Conservation (phyloP, 768 basidiomycete genomes). For the Collybiopsis confluens region DNA sequence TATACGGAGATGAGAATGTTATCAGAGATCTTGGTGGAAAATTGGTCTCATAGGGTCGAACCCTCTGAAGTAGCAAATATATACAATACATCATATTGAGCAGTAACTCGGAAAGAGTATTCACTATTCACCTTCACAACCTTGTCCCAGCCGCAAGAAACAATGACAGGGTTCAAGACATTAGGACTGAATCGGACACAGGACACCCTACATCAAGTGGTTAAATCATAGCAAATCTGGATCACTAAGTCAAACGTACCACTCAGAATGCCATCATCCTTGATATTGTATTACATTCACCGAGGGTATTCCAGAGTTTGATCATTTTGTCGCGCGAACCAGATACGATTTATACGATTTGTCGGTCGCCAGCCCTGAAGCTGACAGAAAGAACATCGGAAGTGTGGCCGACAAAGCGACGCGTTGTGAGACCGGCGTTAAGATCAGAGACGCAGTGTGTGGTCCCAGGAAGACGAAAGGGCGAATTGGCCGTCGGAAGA, state of each 20-base stretch:
- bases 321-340: slow-evolving; percentile 96
- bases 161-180: slow-evolving; percentile 95
- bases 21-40: slow-evolving; percentile 84
- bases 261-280: slow-evolving; percentile 98
- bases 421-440: slow-evolving; percentile 94
- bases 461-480: slow-evolving; percentile 99
- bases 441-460: slow-evolving; percentile 99
- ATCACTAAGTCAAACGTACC: slow-evolving; percentile 33
- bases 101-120: slow-evolving; percentile 8
- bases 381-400: slow-evolving; percentile 98
- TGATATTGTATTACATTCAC: slow-evolving; percentile 99
- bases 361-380: slow-evolving; percentile 99
- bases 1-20: slow-evolving; percentile 12
- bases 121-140: slow-evolving; percentile 95
- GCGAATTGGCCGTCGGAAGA: slow-evolving; percentile 99
- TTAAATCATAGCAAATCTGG: slow-evolving; percentile 6
- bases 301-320: slow-evolving; percentile 99
- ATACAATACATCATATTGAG: slow-evolving; percentile 31
- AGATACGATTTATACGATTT: slow-evolving; percentile 98
- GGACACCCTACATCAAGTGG: slow-evolving; percentile 78
- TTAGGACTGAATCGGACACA: slow-evolving; percentile 99
- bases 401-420: slow-evolving; percentile 96
- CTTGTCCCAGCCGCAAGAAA: slow-evolving; percentile 99
- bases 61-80: slow-evolving; percentile 94
- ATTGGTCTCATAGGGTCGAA: slow-evolving; percentile 67